Evolutionary conservation across 148 eudicot genomes (phyloP), one percentile per base, ranked within the genome.

Genomic region (Rhododendron mucronatum): DNA sequence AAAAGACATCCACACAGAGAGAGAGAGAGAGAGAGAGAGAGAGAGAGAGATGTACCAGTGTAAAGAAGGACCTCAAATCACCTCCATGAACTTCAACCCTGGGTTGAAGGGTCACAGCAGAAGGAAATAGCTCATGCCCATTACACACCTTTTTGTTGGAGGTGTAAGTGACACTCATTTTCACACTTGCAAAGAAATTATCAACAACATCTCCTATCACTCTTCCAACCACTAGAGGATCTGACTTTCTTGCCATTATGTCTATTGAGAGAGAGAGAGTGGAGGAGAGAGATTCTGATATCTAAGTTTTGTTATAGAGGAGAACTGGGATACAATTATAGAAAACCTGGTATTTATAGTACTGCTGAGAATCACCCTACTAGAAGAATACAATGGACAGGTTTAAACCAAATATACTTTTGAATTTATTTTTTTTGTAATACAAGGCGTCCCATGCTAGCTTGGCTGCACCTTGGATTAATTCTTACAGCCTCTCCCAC

Each of bases 201-300:
- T 93, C 95, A n/a, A 93, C 87, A 20, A 93, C 93, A 87, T 93
- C 95, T 83, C 95, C 95, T 21, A 93, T 86, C 78, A 93, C 95
- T 82, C 91, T 84, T 13, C 93, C 92, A 33, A 92, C 85, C 45
- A 85, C 87, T 12, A 93, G 92, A 33, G 95, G 93, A 61, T 90
- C 93, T 45, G 90, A 51, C 71, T 47, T 84, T 87, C 81, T 91
- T 69, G 93, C 91, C 94, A 90, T 82, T 71, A 30, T 69, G 18
- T 23, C 4, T 8, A 3, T 6, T 2, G 61, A 41, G 81, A 44
- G 50, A 78, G 81, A 47, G 50, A 78, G 33, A 23, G 44, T 35
- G 80, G 8, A 16, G 7, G 28, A 44, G 21, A 55, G 63, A 57
- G 23, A 57, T 73, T 75, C 23, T 18, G 41, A 35, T 37, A 23